Evolutionary conservation across 2,329 filamentous ascomycete genomes (phyloP).

Genomic region (Alternaria consortialis): DNA sequence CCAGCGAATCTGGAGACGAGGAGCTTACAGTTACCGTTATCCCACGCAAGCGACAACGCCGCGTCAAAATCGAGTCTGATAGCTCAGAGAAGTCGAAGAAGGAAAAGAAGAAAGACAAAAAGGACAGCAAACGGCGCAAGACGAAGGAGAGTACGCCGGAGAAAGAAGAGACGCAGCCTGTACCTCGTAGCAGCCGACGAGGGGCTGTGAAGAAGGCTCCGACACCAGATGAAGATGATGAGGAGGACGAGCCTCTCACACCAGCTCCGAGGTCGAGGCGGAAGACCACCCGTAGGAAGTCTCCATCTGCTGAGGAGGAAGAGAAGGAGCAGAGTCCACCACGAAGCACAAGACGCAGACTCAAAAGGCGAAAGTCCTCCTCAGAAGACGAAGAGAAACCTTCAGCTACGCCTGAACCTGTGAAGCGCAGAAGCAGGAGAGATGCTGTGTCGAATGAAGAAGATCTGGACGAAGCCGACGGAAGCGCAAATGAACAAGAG

Average conservation of each 20-base stretch:
- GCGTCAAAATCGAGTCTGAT: slow-evolving; percentile 3
- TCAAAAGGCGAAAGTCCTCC: slow-evolving; percentile 6
- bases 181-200: slow-evolving; percentile 17
- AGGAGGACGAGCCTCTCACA: slow-evolving; percentile 7
- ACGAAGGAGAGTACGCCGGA: slow-evolving; percentile 3
- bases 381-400: slow-evolving; percentile 14
- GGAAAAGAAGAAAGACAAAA: slow-evolving; percentile 7
- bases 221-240: slow-evolving; percentile 9
- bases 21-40: slow-evolving; percentile 24
- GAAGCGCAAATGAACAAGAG: slow-evolving; percentile 9
- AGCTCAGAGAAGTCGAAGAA: slow-evolving; percentile 7
- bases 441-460: slow-evolving; percentile 31
- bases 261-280: not conserved
- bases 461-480: slow-evolving; percentile 14
- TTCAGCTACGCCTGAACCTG: slow-evolving; percentile 16
- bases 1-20: slow-evolving; percentile 13
- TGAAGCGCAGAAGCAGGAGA: slow-evolving; percentile 35
- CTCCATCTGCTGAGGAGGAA: slow-evolving; percentile 11
- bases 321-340: slow-evolving; percentile 11
- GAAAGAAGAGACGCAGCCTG: slow-evolving; percentile 2
- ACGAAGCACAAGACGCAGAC: slow-evolving; percentile 12
- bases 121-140: slow-evolving; percentile 1
- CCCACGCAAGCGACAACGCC: slow-evolving; percentile 22
- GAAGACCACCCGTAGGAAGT: not conserved
- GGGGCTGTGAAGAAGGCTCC: slow-evolving; percentile 7